Base-by-base conservation (phyloP, 73 alveolate species). In the Paramecium octaurelia region DNA sequence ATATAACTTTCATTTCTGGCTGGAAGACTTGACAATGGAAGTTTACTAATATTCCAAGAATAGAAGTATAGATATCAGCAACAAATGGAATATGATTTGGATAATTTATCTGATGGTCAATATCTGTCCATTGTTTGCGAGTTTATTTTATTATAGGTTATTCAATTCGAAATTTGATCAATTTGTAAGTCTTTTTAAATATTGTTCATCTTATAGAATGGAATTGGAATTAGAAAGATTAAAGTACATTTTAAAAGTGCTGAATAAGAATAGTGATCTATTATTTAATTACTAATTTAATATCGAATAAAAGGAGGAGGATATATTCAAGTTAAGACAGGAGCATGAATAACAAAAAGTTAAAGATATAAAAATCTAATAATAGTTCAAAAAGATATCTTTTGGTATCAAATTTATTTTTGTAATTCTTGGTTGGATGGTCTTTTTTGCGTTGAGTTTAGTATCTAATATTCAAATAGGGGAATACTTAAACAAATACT, bases 11-110 rank as follows among this genome's bases (percentile, higher is more conserved):
- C 71, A 80, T 46, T 42, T 40, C 16, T 80, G 75, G 76, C 10
- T 80, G 3, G 91, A 80, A 44, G 70, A 42, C 2, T 20, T 80
- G 31, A 80, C 91, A 16, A 35, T 80, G 75, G 71, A 42, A 46
- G 73, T 48, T 31, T 48, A 46, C 10, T 8, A 80, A 38, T 42
- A 80, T 18, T 80, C 91, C 0, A 80, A 80, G 38, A 24, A 23
- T 44, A 21, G 91, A 43, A 43, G 91, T 48, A 42, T 43, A 11
- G 57, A 21, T 20, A 8, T 46, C 6, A 44, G 35, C 8, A 80
- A 21, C 18, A 80, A 80, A 24, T 80, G 91, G 91, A 31, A 42
- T 44, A 23, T 20, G 27, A 18, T 43, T 21, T 80, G 91, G 91
- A 46, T 40, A 2, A 43, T 80, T 12, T 80, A 38, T 80, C 29